A percentile compares a stretch with the other conserved stretches of the same genome.
phyloP scores from a whole-genome alignment of 2,329 filamentous ascomycete genomes.

The Penicillium rolfsii region DNA sequence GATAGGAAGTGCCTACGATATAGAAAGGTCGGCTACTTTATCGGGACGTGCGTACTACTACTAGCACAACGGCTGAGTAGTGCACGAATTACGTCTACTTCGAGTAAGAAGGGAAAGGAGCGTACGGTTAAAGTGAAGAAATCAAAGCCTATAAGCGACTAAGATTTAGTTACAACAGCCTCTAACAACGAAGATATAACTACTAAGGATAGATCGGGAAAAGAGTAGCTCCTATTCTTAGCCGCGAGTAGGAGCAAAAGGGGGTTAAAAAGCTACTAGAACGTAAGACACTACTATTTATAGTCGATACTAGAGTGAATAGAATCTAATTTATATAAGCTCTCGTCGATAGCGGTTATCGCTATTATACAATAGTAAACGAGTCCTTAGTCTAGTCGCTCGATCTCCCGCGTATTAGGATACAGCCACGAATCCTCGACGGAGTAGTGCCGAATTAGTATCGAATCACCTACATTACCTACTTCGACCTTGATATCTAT shows the following conservation, averaged over 20 bases:
- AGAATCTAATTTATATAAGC: constrained; percentile 6
- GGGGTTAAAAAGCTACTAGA: background rate
- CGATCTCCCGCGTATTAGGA: no score
- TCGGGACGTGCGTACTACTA: background rate
- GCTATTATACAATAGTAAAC: no score
- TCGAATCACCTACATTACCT: background rate
- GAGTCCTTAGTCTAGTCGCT: no score
- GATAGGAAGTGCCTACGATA: no score
- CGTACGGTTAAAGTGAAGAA: background rate
- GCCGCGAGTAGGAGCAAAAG: background rate
- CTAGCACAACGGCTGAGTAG: background rate
- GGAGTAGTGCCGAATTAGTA: background rate
- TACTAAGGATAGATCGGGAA: background rate
- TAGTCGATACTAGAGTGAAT: constrained; percentile 1
- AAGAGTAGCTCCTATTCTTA: background rate
- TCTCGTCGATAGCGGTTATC: no score
- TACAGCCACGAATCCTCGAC: no score
- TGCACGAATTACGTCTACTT: background rate
- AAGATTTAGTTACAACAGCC: no score
- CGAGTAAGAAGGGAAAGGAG: background rate
- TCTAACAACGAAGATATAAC: no score
- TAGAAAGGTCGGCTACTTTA: background rate
- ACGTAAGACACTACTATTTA: background rate
- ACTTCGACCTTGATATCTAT: constrained; percentile 1
- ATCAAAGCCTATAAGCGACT: background rate